Conservation (phyloP, 2,329 filamentous ascomycete species). For the Onygena corvina region DNA sequence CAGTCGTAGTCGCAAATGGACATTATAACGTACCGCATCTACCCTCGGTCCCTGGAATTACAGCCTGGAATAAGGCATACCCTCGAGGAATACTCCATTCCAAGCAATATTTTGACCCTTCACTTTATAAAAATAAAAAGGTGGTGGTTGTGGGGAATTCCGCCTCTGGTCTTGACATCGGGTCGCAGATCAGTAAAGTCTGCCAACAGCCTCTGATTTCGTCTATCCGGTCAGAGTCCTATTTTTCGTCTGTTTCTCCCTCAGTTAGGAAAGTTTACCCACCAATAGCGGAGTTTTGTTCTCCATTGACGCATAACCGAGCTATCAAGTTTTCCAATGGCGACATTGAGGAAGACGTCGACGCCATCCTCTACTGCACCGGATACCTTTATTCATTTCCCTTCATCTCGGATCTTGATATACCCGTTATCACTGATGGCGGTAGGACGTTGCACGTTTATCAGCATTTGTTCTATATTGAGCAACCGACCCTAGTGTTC, state of each 20-base stretch:
- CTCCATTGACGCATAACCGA: constrained; percentile 41
- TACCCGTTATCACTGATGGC: constrained; percentile 55
- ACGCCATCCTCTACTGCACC: constrained; percentile 73
- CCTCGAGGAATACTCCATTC: constrained; percentile 58
- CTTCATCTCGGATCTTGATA: constrained; percentile 45
- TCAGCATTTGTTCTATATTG: constrained; percentile 64
- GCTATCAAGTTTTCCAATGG: constrained; percentile 58
- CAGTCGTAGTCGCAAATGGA: constrained; percentile 61
- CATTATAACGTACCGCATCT: constrained; percentile 61
- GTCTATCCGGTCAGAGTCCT: constrained; percentile 45
- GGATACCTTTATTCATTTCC: constrained; percentile 80
- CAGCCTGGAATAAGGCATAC: constrained; percentile 47
- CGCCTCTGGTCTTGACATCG: constrained; percentile 74
- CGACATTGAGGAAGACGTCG: constrained; percentile 52
- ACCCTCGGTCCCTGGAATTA: constrained; percentile 50
- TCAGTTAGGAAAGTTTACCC: constrained; percentile 47
- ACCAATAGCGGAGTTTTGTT: constrained; percentile 43
- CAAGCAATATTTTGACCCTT: constrained; percentile 62
- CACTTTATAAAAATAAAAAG: constrained; percentile 54
- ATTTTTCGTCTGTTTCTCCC: constrained; percentile 29
- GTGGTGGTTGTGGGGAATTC: constrained; percentile 75
- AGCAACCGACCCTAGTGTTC: constrained; percentile 67
- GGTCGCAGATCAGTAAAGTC: constrained; percentile 55
- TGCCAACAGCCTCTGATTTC: constrained; percentile 52
- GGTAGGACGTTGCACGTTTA: constrained; percentile 60